Evolutionary conservation across 2,329 filamentous ascomycete species (phyloP), one percentile per base, ranked within the genome.

Genomic region (Diplodia mutila): DNA sequence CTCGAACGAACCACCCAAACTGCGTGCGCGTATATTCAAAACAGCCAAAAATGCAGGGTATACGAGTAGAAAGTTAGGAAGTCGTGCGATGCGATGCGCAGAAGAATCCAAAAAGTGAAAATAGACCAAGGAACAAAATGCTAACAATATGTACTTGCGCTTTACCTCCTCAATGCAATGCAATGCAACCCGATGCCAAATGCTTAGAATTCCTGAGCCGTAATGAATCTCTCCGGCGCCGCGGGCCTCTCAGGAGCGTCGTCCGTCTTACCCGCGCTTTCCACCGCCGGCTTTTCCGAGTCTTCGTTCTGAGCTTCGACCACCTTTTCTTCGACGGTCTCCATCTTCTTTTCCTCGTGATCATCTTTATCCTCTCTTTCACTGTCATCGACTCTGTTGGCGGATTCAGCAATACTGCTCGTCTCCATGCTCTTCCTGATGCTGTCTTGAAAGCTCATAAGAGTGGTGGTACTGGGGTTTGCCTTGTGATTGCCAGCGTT

Each of bases 151-250:
- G 32, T n/a, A 11, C 37, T n/a, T 42, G 21, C 14, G 21, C 11
- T 51, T 51, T 14, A 51, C 23, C 48, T n/a, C 27, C 18, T n/a
- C 27, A n/a, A 14, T 34, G 27, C 25, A 27, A 34, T n/a, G 16
- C 32, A n/a, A n/a, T n/a, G n/a, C n/a, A n/a, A n/a, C n/a, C n/a
- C n/a, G n/a, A n/a, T n/a, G n/a, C n/a, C n/a, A 12, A 54, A 49
- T 37, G 8, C 39, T 59, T 49, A 69, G 48, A 69, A 61, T 32
- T 85, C 82, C 14, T 77, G 71, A 4, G 81, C 85, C 2, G 86
- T 88, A 23, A 85, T 80, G 69, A 87, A 88, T 0, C 83, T 83
- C 69, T 89, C 86, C 32, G 88, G 55, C 25, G 29, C 64, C n/a
- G 4, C 49, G 3, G 18, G 27, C 16, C 14, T 32, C 61, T 32